Percentiles rank a stretch among this genome's conserved stretches.
Conservation (phyloP, 2,329 filamentous ascomycete species). For the Sphaerulina vaccinii region DNA sequence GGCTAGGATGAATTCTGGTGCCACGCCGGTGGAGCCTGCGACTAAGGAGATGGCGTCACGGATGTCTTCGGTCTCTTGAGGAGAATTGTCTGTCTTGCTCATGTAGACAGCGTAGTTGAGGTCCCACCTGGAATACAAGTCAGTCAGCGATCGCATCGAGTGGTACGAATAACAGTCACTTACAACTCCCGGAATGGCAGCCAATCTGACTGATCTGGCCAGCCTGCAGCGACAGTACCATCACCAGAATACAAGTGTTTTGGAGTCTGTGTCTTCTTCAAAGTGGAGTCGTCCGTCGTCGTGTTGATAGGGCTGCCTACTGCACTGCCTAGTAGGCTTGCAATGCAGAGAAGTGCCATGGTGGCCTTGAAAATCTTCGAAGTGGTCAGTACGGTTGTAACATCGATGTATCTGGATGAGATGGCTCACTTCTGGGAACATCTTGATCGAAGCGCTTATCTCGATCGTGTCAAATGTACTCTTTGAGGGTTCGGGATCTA, state of each 20-base stretch:
- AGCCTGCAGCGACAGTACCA: slow-evolving; percentile 8
- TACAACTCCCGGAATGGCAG: slow-evolving; percentile 4
- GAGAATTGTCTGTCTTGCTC: slow-evolving; percentile 36
- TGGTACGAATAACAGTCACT: neutral
- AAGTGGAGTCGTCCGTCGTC: too few relatives aligned
- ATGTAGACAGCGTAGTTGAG: slow-evolving; percentile 2
- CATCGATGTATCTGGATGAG: too few relatives aligned
- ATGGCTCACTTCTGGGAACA: too few relatives aligned
- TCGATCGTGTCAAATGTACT: too few relatives aligned
- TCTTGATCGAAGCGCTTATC: too few relatives aligned
- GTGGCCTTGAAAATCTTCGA: neutral
- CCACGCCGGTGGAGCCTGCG: slow-evolving; percentile 37
- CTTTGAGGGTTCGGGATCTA: too few relatives aligned
- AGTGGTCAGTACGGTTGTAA: too few relatives aligned
- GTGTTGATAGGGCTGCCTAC: too few relatives aligned
- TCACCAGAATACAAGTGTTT: slow-evolving; percentile 2
- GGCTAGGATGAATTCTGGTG: slow-evolving; percentile 44
- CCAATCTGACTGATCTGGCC: slow-evolving; percentile 12
- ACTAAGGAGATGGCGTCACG: slow-evolving; percentile 39
- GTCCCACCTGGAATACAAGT: neutral
- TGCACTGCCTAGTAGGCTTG: neutral
- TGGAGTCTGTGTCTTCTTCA: too few relatives aligned
- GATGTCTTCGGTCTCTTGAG: slow-evolving; percentile 41
- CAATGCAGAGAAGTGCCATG: neutral
- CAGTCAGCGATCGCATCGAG: neutral